Conservation (phyloP, 2,329 filamentous ascomycete species). For the Purpureocillium lavendulum region DNA sequence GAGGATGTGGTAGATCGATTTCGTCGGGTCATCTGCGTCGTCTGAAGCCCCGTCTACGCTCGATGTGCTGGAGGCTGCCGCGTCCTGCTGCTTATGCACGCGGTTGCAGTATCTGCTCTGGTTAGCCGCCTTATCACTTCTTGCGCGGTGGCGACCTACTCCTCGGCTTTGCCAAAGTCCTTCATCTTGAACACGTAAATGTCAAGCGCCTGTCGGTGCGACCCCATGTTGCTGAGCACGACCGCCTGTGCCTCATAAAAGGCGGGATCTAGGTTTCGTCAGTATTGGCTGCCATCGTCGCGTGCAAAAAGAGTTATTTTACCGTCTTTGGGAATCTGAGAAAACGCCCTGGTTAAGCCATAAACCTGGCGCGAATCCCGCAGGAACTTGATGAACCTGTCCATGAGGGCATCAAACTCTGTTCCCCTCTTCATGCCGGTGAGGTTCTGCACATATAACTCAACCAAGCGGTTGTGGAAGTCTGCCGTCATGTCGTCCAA, state of each 20-base stretch:
- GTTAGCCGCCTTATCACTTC: conserved; percentile 11
- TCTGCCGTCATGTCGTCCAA: conserved; percentile 77
- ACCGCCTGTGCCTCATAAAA: conserved; percentile 90
- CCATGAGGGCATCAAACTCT: conserved; percentile 50
- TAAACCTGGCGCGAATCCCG: conserved; percentile 66
- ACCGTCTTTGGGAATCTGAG: conserved; percentile 73
- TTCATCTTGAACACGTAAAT: conserved; percentile 95
- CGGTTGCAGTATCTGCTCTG: conserved; percentile 73
- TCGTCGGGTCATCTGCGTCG: conserved; percentile 41
- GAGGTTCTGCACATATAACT: conserved; percentile 56
- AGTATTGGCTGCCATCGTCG: not conserved
- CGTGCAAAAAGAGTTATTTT: conserved; percentile 16
- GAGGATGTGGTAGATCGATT: conserved; percentile 86
- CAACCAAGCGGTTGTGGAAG: conserved; percentile 77
- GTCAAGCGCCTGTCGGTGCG: conserved; percentile 90
- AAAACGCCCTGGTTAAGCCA: conserved; percentile 69
- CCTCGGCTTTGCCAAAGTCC: conserved; percentile 84
- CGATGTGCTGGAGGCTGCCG: conserved; percentile 25
- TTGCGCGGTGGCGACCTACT: conserved; percentile 45
- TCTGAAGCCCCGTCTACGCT: conserved; percentile 23
- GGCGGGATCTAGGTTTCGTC: conserved; percentile 51
- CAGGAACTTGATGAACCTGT: conserved; percentile 66
- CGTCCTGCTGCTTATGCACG: conserved; percentile 57
- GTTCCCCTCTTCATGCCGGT: conserved; percentile 32
- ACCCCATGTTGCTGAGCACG: conserved; percentile 87